phyloP scores from a whole-genome alignment of 2,329 filamentous ascomycete species.

The Mycosphaerella sp. region DNA sequence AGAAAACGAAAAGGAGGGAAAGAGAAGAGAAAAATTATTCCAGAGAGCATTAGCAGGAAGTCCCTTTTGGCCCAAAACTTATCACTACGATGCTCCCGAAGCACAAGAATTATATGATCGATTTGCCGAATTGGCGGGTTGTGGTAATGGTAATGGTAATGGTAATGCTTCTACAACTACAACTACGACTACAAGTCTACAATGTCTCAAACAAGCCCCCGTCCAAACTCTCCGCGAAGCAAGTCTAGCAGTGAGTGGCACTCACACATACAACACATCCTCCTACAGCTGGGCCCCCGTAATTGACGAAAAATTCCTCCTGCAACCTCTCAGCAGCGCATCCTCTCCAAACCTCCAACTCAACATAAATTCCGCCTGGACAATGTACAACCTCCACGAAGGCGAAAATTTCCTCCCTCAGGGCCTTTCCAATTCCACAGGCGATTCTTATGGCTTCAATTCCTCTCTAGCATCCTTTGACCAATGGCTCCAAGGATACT shows the following conservation, averaged over 20 bases:
- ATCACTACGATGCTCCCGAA: constrained; percentile 46
- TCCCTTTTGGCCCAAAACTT: constrained; percentile 56
- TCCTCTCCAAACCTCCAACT: constrained; percentile 23
- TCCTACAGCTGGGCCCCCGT: constrained; percentile 57
- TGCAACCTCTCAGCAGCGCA: constrained; percentile 42
- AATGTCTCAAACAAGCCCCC: constrained; percentile 50
- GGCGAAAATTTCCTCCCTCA: constrained; percentile 56
- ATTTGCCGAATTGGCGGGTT: constrained; percentile 45
- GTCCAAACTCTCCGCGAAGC: constrained; percentile 53
- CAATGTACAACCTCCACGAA: constrained; percentile 58
- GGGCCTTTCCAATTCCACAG: constrained; percentile 37
- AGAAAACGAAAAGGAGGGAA: too few relatives aligned
- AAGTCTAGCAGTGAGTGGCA: constrained; percentile 43
- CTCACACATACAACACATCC: constrained; percentile 49
- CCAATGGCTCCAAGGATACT: constrained; percentile 48
- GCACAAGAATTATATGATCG: constrained; percentile 48
- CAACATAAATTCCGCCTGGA: constrained; percentile 44
- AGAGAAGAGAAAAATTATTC: constrained; percentile 39
- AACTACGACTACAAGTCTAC: constrained; percentile 28
- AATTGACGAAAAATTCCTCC: constrained; percentile 51
- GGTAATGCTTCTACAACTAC: too few relatives aligned
- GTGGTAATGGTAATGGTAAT: constrained; percentile 34
- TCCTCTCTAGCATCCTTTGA: constrained; percentile 46
- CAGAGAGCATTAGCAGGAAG: constrained; percentile 46
- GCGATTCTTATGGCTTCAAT: constrained; percentile 41